These are phyloP conservation scores for Globisporangium recalcitrans DNA, from an alignment of 352 stramenopile species.

Conservation along the genomic window DNA sequence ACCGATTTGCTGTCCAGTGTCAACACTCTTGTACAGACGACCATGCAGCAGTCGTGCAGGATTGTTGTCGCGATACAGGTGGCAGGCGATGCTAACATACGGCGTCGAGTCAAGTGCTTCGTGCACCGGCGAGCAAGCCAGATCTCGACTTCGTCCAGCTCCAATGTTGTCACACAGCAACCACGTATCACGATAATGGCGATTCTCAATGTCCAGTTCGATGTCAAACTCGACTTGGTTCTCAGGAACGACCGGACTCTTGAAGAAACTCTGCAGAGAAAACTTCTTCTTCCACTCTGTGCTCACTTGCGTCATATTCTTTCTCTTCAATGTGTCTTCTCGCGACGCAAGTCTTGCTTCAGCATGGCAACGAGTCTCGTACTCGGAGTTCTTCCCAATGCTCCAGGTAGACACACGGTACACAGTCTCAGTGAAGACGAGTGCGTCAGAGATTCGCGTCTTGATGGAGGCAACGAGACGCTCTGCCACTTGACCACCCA, in stretches of 20 bases:
- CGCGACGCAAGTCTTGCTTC: constrained; percentile 39
- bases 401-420: constrained; percentile 58
- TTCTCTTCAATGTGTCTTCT: constrained; percentile 34
- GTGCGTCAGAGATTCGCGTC: constrained; percentile 39
- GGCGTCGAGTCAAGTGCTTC: constrained; percentile 56
- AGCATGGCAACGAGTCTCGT: constrained; percentile 45
- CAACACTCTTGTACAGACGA: constrained; percentile 56
- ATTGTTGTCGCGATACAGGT: constrained; percentile 46
- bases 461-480: constrained; percentile 40
- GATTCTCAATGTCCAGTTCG: constrained; percentile 60
- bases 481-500: constrained; percentile 23
- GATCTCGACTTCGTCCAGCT: constrained; percentile 54
- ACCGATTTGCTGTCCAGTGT: constrained; percentile 39
- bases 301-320: constrained; percentile 42
- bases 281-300: constrained; percentile 80
- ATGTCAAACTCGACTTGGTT: constrained; percentile 64
- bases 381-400: constrained; percentile 62
- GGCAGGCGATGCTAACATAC: constrained; percentile 61
- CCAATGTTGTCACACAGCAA: constrained; percentile 65
- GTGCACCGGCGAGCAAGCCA: constrained; percentile 54
- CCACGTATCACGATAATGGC: constrained; percentile 45
- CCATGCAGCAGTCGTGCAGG: constrained; percentile 36
- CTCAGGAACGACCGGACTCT: constrained; percentile 46
- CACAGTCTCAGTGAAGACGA: constrained; percentile 69
- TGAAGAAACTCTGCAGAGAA: constrained; percentile 74